Conservation (phyloP, 768 basidiomycete genomes). For the Kondoa subrosea region DNA sequence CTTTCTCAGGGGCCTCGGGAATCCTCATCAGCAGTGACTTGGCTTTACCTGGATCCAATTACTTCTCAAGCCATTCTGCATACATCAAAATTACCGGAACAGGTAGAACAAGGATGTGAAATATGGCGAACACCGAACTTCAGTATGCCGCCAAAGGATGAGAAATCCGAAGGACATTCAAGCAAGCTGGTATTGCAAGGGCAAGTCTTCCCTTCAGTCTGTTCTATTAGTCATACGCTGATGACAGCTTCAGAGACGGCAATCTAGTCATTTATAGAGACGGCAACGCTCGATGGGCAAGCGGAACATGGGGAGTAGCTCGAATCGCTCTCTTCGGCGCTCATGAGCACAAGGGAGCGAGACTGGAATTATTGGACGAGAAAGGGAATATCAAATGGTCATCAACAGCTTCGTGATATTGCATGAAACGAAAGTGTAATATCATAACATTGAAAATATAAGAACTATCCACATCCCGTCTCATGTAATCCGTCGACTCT, state of each 20-base stretch:
- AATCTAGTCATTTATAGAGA: constrained; percentile 11
- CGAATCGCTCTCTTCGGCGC: background rate
- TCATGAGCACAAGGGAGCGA: background rate
- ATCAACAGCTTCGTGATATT: background rate
- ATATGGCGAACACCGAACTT: constrained; percentile 17
- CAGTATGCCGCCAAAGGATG: background rate
- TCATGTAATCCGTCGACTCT: background rate
- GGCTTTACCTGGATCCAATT: constrained; percentile 23
- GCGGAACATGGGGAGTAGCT: background rate
- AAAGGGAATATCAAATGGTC: background rate
- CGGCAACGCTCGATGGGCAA: constrained; percentile 3
- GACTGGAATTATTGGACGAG: background rate
- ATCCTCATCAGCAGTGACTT: constrained; percentile 3
- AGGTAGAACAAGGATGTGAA: background rate
- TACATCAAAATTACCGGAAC: constrained; percentile 16
- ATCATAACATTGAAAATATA: background rate
- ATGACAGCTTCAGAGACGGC: background rate
- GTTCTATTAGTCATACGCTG: background rate
- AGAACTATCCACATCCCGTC: background rate
- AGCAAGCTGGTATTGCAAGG: constrained; percentile 11
- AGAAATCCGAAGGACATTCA: background rate
- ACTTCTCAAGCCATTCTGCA: constrained; percentile 26
- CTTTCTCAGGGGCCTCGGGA: background rate
- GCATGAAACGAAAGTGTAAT: background rate
- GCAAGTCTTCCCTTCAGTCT: background rate